A percentile compares a stretch with the other conserved stretches of the same genome.
Evolutionary conservation across 768 basidiomycete species (phyloP).

Genomic region (Trichaptum fuscoviolaceum): DNA sequence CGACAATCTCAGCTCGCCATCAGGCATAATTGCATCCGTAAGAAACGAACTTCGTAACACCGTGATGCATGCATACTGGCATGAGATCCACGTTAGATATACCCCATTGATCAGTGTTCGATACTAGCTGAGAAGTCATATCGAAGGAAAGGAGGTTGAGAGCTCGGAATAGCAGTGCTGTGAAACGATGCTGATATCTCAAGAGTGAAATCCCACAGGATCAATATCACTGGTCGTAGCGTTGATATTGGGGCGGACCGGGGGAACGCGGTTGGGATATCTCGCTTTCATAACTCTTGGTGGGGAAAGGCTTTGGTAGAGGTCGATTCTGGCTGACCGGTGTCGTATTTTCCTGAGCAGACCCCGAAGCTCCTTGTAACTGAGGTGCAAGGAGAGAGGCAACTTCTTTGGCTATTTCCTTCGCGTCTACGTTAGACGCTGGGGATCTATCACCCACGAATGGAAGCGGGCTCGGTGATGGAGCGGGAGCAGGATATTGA

Average conservation of each 20-base stretch:
- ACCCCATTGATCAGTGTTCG: too few species aligned
- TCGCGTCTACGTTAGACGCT: neutral
- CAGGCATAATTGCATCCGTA: too few species aligned
- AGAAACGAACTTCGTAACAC: too few species aligned
- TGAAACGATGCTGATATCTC: too few species aligned
- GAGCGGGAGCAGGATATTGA: neutral
- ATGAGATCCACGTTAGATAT: too few species aligned
- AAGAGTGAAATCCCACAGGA: too few species aligned
- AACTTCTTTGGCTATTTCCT: neutral
- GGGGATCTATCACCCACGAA: neutral
- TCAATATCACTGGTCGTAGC: neutral
- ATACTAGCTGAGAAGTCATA: too few species aligned
- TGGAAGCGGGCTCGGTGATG: neutral
- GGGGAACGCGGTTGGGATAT: neutral
- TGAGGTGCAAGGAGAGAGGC: neutral
- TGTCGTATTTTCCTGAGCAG: neutral
- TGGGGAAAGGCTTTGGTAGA: neutral
- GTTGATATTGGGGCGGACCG: neutral
- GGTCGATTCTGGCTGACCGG: neutral
- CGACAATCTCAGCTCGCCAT: too few species aligned
- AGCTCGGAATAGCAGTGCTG: too few species aligned
- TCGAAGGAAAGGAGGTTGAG: too few species aligned
- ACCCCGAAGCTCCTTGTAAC: neutral
- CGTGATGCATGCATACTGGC: too few species aligned
- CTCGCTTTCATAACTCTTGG: neutral